Conservation (phyloP, 495 filamentous ascomycete species). For the Aspergillus indologenus region DNA sequence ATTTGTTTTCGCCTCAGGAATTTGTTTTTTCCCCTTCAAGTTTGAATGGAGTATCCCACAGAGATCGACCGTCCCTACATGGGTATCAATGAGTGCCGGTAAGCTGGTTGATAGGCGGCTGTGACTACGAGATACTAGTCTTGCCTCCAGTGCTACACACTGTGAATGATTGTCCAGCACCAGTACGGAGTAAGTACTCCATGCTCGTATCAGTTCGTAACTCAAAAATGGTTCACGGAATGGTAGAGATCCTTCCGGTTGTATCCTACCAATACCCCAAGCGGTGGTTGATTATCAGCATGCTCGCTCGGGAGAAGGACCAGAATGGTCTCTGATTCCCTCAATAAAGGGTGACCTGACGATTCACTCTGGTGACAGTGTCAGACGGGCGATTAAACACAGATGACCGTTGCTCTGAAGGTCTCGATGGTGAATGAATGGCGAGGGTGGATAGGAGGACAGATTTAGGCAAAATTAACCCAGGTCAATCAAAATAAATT, state of each 20-base stretch:
- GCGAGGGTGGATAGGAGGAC: background rate
- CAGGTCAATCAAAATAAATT: background rate
- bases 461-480: background rate
- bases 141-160: background rate
- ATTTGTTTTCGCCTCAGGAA: background rate
- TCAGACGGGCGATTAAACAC: background rate
- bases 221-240: background rate
- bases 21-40: background rate
- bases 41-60: no score
- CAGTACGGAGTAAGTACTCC: no score
- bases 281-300: background rate
- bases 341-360: no score
- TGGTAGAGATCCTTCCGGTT: background rate
- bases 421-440: no score
- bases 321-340: background rate
- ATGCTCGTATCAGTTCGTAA: background rate
- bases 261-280: background rate
- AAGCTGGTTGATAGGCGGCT: background rate
- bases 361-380: slow-evolving; percentile 1
- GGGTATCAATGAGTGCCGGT: background rate
- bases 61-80: background rate
- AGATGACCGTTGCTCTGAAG: background rate
- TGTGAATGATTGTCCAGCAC: background rate
- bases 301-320: background rate
- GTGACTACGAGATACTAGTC: background rate